These are phyloP conservation scores for Incumbomyces delicatus DNA, from an alignment of 2,329 filamentous ascomycete species.

Conservation along the genomic window DNA sequence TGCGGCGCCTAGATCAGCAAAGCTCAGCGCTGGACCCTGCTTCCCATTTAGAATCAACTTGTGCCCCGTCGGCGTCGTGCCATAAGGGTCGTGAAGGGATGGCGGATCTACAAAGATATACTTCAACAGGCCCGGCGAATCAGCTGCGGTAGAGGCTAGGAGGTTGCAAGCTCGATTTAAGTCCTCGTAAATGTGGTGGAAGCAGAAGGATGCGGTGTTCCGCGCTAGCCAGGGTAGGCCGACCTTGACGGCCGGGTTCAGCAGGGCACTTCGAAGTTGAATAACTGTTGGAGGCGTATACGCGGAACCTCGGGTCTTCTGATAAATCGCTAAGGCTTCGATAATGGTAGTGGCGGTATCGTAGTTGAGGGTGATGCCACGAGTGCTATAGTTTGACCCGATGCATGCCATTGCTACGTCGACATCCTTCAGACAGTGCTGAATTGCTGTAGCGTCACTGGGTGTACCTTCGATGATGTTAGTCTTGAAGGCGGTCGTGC, in stretches of 20 bases:
- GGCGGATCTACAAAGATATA: conserved; percentile 6
- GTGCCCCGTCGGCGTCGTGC: conserved; percentile 2
- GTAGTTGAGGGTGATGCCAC: background rate
- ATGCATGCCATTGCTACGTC: conserved; percentile 6
- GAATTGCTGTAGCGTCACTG: conserved; percentile 1
- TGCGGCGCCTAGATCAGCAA: conserved; percentile 1
- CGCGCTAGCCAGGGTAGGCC: background rate
- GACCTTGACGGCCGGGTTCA: conserved; percentile 1
- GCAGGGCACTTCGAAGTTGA: background rate
- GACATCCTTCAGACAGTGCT: conserved; percentile 1
- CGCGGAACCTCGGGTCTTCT: background rate
- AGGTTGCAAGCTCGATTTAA: conserved; percentile 2
- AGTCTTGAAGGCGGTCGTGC: conserved; percentile 1
- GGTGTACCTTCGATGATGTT: conserved; percentile 6
- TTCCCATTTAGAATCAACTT: conserved; percentile 2
- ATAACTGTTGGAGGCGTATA: conserved; percentile 4
- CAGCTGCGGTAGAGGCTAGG: conserved; percentile 2
- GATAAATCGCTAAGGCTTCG: background rate
- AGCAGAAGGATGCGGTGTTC: background rate
- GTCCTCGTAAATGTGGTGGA: conserved; percentile 2
- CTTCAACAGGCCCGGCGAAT: background rate
- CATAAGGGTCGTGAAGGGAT: conserved; percentile 2
- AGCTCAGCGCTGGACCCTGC: background rate
- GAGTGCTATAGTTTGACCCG: conserved; percentile 4
- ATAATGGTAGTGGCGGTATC: conserved; percentile 1